A percentile compares a stretch with the other conserved stretches of the same genome.
phyloP scores from a whole-genome alignment of 2,329 filamentous ascomycete species.

The Pseudogymnoascus sp. region DNA sequence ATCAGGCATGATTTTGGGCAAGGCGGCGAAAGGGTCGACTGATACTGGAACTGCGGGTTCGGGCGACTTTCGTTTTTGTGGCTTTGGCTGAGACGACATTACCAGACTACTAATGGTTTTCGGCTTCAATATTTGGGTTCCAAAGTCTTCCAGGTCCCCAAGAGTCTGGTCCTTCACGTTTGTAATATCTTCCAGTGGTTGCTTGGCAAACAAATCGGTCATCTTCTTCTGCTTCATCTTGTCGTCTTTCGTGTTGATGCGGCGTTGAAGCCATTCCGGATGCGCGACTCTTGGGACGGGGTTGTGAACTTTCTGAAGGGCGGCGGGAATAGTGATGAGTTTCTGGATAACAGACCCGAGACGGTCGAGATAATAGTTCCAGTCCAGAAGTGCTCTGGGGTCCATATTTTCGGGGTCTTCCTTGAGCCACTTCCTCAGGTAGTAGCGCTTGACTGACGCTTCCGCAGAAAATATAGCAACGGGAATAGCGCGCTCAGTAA shows the following conservation, averaged over 20 bases:
- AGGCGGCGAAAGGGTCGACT: conserved; percentile 68
- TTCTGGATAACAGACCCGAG: conserved; percentile 97
- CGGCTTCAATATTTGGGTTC: conserved; percentile 56
- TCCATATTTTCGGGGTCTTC: conserved; percentile 90
- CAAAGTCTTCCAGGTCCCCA: conserved; percentile 76
- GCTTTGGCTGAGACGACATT: conserved; percentile 44
- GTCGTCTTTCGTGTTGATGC: conserved; percentile 93
- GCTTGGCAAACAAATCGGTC: conserved; percentile 78
- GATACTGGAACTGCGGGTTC: conserved; percentile 53
- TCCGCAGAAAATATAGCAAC: conserved; percentile 97
- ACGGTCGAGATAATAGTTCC: conserved; percentile 95
- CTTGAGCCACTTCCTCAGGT: conserved; percentile 89
- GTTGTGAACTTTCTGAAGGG: conserved; percentile 88
- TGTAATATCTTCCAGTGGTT: conserved; percentile 64
- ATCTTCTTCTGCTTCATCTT: conserved; percentile 98
- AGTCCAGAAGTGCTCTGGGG: conserved; percentile 82
- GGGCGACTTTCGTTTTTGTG: conserved; percentile 65
- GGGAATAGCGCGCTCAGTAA: conserved; percentile 88
- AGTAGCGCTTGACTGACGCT: conserved; percentile 75
- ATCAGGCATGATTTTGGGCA: conserved; percentile 77
- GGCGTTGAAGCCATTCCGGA: conserved; percentile 90
- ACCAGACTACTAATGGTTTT: conserved; percentile 44
- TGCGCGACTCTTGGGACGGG: conserved; percentile 89
- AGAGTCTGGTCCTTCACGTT: conserved; percentile 48
- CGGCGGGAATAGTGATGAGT: conserved; percentile 94